Evolutionary conservation across 2,329 filamentous ascomycete genomes (phyloP).

Genomic region (Aspergillus fumigatus): DNA sequence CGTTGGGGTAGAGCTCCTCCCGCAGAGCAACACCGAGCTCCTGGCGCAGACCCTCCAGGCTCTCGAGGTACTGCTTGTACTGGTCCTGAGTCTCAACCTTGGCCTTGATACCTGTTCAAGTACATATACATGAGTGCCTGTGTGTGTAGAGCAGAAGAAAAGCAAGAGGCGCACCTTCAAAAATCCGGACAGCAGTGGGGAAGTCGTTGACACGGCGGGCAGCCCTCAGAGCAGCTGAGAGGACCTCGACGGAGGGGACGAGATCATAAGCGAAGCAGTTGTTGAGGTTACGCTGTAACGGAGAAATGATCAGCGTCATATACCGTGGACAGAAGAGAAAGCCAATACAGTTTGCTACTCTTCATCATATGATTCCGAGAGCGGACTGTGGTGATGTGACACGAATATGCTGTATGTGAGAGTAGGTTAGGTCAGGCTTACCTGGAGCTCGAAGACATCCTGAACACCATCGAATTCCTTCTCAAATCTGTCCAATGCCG

Average conservation of each 20-base stretch:
- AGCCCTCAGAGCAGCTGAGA: conserved; percentile 86
- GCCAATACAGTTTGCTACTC: background rate
- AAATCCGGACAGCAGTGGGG: conserved; percentile 95
- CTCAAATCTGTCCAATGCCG: conserved; percentile 72
- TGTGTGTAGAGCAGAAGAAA: background rate
- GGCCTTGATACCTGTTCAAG: conserved; percentile 80
- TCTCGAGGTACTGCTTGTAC: conserved; percentile 91
- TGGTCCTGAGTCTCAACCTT: conserved; percentile 99
- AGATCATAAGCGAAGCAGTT: conserved; percentile 99
- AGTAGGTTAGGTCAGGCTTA: conserved; percentile 45
- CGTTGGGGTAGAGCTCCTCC: conserved; percentile 81
- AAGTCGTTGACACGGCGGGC: conserved; percentile 97
- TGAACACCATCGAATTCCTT: conserved; percentile 98
- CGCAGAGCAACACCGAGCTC: conserved; percentile 88
- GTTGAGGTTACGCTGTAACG: conserved; percentile 80
- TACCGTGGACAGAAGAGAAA: background rate
- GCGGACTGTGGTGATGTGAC: conserved; percentile 4
- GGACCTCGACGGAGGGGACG: conserved; percentile 86
- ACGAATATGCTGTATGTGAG: conserved; percentile 12
- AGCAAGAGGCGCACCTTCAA: conserved; percentile 69
- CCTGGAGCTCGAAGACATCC: conserved; percentile 99
- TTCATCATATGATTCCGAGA: background rate
- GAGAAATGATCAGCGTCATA: conserved; percentile 9
- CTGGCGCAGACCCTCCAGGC: conserved; percentile 88
- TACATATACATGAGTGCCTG: conserved; percentile 8